These are phyloP conservation scores for Lodderomyces jiufengensis DNA, from an alignment of 1,139 yeast genomes.

Conservation along the genomic window DNA sequence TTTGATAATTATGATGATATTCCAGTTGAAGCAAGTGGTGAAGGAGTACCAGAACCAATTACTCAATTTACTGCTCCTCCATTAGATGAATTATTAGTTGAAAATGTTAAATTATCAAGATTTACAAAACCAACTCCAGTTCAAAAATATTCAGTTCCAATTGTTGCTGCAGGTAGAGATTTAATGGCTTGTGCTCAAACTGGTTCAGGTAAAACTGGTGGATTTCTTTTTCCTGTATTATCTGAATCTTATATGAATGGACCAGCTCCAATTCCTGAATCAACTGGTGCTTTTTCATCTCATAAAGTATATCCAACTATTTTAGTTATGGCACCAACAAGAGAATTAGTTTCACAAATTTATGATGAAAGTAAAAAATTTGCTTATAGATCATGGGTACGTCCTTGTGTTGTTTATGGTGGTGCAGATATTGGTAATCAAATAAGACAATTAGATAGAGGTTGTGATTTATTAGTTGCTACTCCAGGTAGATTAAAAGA, in stretches of 20 bases:
- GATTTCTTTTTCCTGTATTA: constrained; percentile 95
- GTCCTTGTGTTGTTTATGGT: constrained; percentile 95
- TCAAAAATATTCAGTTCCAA: constrained; percentile 97
- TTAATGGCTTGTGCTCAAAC: constrained; percentile 99
- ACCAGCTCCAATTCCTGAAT: constrained; percentile 65
- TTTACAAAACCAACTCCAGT: constrained; percentile 98
- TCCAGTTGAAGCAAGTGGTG: constrained; percentile 97
- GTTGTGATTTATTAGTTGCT: constrained; percentile 94
- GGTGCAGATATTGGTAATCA: constrained; percentile 93
- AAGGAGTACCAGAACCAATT: constrained; percentile 91
- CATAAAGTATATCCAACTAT: constrained; percentile 93
- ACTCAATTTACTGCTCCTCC: constrained; percentile 88
- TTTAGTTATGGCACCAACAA: constrained; percentile 94
- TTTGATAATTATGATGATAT: constrained; percentile 98
- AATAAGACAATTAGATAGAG: constrained; percentile 84
- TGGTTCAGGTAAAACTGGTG: constrained; percentile 99
- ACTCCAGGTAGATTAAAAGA: constrained; percentile 99
- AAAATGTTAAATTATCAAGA: constrained; percentile 82
- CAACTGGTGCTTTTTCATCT: constrained; percentile 54
- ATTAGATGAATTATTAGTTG: constrained; percentile 79
- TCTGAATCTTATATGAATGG: constrained; percentile 89
- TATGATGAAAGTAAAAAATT: constrained; percentile 94
- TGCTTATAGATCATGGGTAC: constrained; percentile 97
- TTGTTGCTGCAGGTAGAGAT: constrained; percentile 93
- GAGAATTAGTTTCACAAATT: constrained; percentile 97